phyloP scores from a whole-genome alignment of 1,284 basidiomycete species.

The Ustilago hordei region DNA sequence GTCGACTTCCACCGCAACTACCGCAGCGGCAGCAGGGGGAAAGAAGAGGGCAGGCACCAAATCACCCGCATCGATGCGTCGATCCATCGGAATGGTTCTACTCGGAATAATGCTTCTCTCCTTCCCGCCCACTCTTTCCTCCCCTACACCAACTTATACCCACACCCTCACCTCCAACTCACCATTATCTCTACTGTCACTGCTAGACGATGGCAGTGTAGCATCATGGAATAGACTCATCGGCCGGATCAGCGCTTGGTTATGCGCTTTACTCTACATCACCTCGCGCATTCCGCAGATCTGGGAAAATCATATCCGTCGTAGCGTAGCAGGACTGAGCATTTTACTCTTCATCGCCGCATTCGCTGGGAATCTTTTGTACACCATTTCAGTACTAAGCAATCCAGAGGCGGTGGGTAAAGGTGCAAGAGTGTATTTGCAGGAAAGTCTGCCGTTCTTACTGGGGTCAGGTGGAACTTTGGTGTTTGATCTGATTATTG shows the following conservation, averaged over 20 bases:
- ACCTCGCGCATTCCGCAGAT: conserved; percentile 69
- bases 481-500: conserved; percentile 66
- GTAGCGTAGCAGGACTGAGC: conserved; percentile 63
- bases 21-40: neutral
- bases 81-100: conserved; percentile 43
- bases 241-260: conserved; percentile 65
- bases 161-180: neutral
- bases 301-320: conserved; percentile 64
- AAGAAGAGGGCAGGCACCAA: conserved; percentile 35
- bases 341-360: conserved; percentile 66
- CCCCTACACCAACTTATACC: conserved; percentile 1
- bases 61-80: conserved; percentile 35
- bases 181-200: neutral
- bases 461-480: conserved; percentile 64
- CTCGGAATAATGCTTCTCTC: conserved; percentile 42
- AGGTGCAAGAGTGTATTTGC: conserved; percentile 40
- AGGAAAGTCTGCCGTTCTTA: conserved; percentile 66
- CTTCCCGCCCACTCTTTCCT: conserved; percentile 11
- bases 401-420: conserved; percentile 53
- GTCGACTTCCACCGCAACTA: neutral
- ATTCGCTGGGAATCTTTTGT: conserved; percentile 64
- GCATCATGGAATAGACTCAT: conserved; percentile 41
- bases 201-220: conserved; percentile 5
- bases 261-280: conserved; percentile 67
- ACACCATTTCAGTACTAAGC: conserved; percentile 59